A percentile compares a stretch with the other conserved stretches of the same genome.
Conservation (phyloP, 2,329 filamentous ascomycete species). For the Teratosphaeria viscida region DNA sequence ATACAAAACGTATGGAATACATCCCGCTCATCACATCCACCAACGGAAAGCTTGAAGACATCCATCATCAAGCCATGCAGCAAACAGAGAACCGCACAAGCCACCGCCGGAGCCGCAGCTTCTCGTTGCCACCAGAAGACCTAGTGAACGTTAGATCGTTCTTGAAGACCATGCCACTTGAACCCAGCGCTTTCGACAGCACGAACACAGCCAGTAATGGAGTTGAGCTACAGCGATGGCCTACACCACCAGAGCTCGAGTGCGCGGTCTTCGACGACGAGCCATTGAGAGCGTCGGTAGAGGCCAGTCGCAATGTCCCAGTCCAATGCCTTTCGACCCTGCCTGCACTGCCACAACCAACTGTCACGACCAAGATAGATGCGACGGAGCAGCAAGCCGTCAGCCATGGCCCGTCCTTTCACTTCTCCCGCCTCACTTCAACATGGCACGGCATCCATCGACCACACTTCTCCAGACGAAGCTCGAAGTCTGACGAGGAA, state of each 20-base stretch:
- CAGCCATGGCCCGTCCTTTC: neutral
- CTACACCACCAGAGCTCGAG: neutral
- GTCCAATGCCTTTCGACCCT: neutral
- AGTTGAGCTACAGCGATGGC: neutral
- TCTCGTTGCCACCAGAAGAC: neutral
- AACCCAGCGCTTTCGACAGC: neutral
- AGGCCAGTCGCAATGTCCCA: neutral
- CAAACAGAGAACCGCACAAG: neutral
- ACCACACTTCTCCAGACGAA: neutral
- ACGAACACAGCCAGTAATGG: neutral
- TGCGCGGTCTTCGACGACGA: neutral
- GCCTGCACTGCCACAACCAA: neutral
- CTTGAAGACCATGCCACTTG: neutral
- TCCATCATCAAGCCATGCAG: neutral
- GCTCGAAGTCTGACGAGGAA: neutral
- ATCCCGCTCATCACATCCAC: neutral
- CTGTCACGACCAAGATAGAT: neutral
- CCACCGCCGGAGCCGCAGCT: neutral
- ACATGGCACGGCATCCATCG: neutral
- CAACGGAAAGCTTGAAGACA: neutral
- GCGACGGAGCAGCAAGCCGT: neutral
- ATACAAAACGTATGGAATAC: neutral
- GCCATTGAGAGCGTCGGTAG: neutral
- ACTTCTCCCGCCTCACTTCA: neutral
- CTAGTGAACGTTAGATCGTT: neutral